Evolutionary conservation across 352 stramenopile species (phyloP).

Genomic region (Pythium chondricola): DNA sequence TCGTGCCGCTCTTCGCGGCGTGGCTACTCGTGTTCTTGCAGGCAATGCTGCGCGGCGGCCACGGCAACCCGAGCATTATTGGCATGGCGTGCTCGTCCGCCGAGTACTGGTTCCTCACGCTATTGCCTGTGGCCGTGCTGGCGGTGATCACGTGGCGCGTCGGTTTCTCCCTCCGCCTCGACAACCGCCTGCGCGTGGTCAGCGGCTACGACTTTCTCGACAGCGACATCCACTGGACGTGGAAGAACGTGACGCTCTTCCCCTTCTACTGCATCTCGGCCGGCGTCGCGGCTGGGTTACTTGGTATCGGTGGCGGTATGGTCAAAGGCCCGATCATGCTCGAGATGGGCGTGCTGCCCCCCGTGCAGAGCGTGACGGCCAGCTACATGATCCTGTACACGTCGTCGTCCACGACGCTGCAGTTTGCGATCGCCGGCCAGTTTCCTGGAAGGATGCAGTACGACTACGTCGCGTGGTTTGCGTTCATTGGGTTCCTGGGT

Average conservation of each 20-base stretch:
- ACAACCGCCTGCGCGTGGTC: constrained; percentile 69
- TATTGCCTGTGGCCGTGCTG: constrained; percentile 76
- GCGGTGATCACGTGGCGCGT: constrained; percentile 48
- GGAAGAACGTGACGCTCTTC: constrained; percentile 85
- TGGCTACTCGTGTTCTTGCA: constrained; percentile 73
- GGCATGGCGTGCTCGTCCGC: constrained; percentile 91
- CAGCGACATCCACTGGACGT: constrained; percentile 95
- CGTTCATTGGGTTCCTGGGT: constrained; percentile 87
- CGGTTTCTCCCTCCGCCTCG: constrained; percentile 48
- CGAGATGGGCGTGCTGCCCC: constrained; percentile 92
- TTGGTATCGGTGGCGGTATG: constrained; percentile 96
- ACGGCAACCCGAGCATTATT: constrained; percentile 67
- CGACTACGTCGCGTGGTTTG: constrained; percentile 91
- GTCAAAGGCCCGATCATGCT: constrained; percentile 97
- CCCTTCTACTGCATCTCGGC: constrained; percentile 90
- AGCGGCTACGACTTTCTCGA: constrained; percentile 75
- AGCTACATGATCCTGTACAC: constrained; percentile 90
- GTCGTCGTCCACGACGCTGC: constrained; percentile 91
- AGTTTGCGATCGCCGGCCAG: constrained; percentile 78
- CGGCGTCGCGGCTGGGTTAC: constrained; percentile 91
- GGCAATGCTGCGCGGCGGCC: constrained; percentile 64
- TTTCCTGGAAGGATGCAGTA: constrained; percentile 71
- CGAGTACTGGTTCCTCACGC: constrained; percentile 91
- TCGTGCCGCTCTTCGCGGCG: constrained; percentile 47
- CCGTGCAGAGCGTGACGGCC: constrained; percentile 87